Evolutionary conservation across 2,329 filamentous ascomycete species (phyloP), one percentile per base, ranked within the genome.

Genomic region (Orbilia blumenaviensis): DNA sequence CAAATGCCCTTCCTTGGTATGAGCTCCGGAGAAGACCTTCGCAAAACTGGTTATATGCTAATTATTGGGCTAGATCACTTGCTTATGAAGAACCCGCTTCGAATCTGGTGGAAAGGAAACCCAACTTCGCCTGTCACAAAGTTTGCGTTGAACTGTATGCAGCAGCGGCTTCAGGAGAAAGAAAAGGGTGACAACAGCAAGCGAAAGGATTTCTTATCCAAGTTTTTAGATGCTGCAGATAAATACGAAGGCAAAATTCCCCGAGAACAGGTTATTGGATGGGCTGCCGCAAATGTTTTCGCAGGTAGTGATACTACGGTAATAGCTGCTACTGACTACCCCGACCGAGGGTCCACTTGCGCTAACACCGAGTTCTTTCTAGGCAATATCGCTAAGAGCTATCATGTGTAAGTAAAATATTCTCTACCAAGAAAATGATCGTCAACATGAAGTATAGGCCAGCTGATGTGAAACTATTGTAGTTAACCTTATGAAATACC

Each of bases 241-340:
- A 75, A 75, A 27, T 67, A 68, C 29, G 54, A 67, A 18, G 71
- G 56, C 4, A 68, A 62, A 9, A 68, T 75, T 14, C 62, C 71
- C 3, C 54, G 41, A 3, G 42, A 56, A 7, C 71, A 75, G 29
- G 62, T 75, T 34, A 54, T 75, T n/a, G 63, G 71, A 21, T 75
- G 63, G 1, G 80, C 79, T 41, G 29, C 63, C 4, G 58, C 68
- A 2, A 83, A 83, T 23, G 87, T 87, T 0, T 88, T 77, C 0
- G 83, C 83, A 2, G 83, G 83, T 0, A 82, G 81, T 1, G 83
- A 84, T 44, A 83, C 83, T 0, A 83, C 83, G 0, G 80, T 81
- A 56, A 77, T 42, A 36, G 27, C 9, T 9, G 12, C 8, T 34
- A 12, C 18, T 5, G 10, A 16, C 42, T 29, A 27, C 14, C 0